These are phyloP conservation scores for Aureobasidium melanogenum DNA, from an alignment of 2,329 filamentous ascomycete species.

Conservation along the genomic window DNA sequence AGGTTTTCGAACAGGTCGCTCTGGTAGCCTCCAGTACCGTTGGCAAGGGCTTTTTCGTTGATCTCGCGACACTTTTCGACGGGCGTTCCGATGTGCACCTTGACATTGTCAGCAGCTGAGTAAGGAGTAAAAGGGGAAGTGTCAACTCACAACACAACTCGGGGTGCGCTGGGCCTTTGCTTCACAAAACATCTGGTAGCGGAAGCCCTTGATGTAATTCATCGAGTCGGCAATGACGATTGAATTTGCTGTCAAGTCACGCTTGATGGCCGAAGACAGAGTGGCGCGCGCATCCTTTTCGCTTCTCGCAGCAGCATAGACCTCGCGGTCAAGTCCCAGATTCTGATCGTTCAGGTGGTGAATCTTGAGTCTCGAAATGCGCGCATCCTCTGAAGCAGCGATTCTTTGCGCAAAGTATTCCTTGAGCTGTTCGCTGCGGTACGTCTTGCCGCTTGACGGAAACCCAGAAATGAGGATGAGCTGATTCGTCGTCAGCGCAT, in stretches of 20 bases:
- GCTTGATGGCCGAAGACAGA: conserved; percentile 69
- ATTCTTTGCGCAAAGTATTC: conserved; percentile 54
- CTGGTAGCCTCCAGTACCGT: conserved; percentile 38
- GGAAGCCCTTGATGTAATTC: conserved; percentile 86
- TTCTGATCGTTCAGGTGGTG: conserved; percentile 67
- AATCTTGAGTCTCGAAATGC: conserved; percentile 49
- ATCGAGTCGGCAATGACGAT: conserved; percentile 72
- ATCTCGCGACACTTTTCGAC: conserved; percentile 48
- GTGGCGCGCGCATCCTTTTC: conserved; percentile 77
- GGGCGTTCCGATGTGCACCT: conserved; percentile 51
- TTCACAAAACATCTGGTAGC: conserved; percentile 80
- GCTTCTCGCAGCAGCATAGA: conserved; percentile 67
- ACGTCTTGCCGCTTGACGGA: conserved; percentile 54
- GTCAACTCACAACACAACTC: conserved; percentile 55
- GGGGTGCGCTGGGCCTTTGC: conserved; percentile 70
- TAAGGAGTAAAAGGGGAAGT: not conserved
- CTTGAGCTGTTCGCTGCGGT: conserved; percentile 55
- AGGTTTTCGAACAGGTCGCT: conserved; percentile 66
- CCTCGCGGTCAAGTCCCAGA: conserved; percentile 58
- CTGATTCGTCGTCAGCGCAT: conserved; percentile 27
- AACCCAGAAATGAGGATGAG: conserved; percentile 55
- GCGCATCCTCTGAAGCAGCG: conserved; percentile 36
- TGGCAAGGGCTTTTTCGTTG: conserved; percentile 45
- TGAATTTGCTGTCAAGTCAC: conserved; percentile 60
- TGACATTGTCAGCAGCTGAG: conserved; percentile 26